Evolutionary conservation across 352 stramenopile genomes (phyloP).

Genomic region (Peronospora belbahrii): DNA sequence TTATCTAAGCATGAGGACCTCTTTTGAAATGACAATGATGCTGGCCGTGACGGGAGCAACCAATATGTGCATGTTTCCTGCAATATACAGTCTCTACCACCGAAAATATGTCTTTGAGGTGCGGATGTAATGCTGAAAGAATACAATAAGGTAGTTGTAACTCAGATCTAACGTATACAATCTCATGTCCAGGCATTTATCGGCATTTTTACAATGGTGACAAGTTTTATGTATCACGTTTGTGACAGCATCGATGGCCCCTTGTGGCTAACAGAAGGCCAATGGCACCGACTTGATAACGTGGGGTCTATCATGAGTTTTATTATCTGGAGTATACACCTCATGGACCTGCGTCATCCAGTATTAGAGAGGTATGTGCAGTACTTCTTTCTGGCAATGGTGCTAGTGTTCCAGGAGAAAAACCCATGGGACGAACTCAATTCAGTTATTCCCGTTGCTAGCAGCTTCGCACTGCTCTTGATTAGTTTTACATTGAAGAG

Average conservation of each 20-base stretch:
- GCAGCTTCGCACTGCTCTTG: slow-evolving; percentile 39
- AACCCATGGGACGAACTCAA: slow-evolving; percentile 70
- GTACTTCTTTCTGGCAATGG: slow-evolving; percentile 54
- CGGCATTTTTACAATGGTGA: slow-evolving; percentile 69
- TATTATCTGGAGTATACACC: slow-evolving; percentile 61
- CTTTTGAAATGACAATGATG: slow-evolving; percentile 64
- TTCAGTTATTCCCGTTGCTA: slow-evolving; percentile 36
- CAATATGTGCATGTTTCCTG: slow-evolving; percentile 76
- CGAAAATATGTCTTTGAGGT: slow-evolving; percentile 72
- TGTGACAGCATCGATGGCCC: slow-evolving; percentile 68
- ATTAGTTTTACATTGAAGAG: slow-evolving; percentile 32
- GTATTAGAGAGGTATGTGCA: slow-evolving; percentile 48
- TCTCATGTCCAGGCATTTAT: slow-evolving; percentile 46
- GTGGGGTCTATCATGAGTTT: slow-evolving; percentile 83
- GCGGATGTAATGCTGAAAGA: neutral
- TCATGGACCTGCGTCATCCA: slow-evolving; percentile 53
- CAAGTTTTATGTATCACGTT: slow-evolving; percentile 74
- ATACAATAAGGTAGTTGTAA: neutral
- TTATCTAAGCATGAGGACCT: slow-evolving; percentile 35
- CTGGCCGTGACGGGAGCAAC: slow-evolving; percentile 62
- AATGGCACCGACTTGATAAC: slow-evolving; percentile 79
- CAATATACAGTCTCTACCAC: slow-evolving; percentile 47
- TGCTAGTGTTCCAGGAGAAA: slow-evolving; percentile 69
- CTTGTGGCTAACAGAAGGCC: slow-evolving; percentile 70
- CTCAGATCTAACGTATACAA: slow-evolving; percentile 2